Percentiles rank a stretch among this genome's conserved stretches.
Conservation (phyloP, 345 rosid species). For the Syzygium aqueum region DNA sequence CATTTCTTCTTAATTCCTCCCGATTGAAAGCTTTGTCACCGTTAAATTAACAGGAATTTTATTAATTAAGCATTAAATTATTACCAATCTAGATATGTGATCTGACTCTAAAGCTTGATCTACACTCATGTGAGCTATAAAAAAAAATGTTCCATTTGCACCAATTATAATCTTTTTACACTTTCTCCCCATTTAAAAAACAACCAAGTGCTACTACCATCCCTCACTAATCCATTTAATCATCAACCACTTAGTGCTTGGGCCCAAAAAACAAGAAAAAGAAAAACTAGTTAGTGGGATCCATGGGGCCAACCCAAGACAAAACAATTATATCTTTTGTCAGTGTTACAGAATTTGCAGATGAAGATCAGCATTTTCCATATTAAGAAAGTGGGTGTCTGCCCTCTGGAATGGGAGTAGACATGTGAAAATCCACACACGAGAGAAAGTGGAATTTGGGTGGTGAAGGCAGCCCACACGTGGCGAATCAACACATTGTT, state of each 20-base stretch:
- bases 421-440: not conserved
- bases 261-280: not conserved
- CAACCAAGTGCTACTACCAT: not conserved
- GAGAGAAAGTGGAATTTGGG: not conserved
- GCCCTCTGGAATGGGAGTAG: not conserved
- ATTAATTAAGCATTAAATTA: not conserved
- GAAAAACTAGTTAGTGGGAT: not conserved
- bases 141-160: not conserved
- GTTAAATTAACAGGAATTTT: not conserved
- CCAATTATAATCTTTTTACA: not conserved
- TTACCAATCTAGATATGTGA: not conserved
- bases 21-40: not conserved
- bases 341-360: not conserved
- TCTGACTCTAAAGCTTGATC: not conserved
- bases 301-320: not conserved
- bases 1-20: not conserved
- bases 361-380: not conserved
- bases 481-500: not conserved
- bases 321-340: not conserved
- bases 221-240: not conserved
- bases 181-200: not conserved
- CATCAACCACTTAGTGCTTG: not conserved
- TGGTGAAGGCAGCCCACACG: not conserved
- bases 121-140: not conserved
- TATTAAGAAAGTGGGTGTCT: not conserved